Percentiles rank a stretch among this genome's conserved stretches.
These are phyloP conservation scores for Hypericum perforatum DNA, from an alignment of 345 rosid genomes.

Conservation along the genomic window DNA sequence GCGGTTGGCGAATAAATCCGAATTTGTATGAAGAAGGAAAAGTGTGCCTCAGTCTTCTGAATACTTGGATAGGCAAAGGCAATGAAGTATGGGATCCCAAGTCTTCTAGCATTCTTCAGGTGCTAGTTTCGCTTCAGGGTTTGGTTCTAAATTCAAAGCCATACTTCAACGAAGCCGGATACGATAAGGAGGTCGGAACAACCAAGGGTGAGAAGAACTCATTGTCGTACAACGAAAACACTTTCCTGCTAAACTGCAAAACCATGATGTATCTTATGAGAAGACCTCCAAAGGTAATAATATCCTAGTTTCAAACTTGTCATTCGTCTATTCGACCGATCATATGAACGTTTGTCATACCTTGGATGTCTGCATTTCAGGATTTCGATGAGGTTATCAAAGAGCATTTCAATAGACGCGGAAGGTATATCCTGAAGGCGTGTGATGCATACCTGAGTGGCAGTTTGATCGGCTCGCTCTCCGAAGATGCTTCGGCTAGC, in stretches of 20 bases:
- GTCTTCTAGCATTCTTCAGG: conserved; percentile 96
- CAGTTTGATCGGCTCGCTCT: conserved; percentile 78
- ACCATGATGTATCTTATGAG: conserved; percentile 88
- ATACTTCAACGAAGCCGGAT: conserved; percentile 98
- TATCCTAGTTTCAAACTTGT: too few relatives aligned
- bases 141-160: conserved; percentile 92
- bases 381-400: conserved; percentile 71
- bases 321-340: too few relatives aligned
- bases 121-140: conserved; percentile 95
- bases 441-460: conserved; percentile 92
- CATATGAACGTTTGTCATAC: too few relatives aligned
- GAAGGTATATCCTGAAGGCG: conserved; percentile 79
- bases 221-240: conserved; percentile 76
- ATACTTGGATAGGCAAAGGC: conserved; percentile 95
- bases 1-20: conserved; percentile 97
- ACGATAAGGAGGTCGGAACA: conserved; percentile 84
- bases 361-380: conserved; percentile 20
- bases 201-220: conserved; percentile 98
- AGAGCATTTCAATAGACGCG: conserved; percentile 78
- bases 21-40: conserved; percentile 93
- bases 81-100: conserved; percentile 94
- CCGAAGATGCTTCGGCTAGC: conserved; percentile 40
- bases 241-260: conserved; percentile 90
- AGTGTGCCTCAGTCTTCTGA: conserved; percentile 96
- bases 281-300: conserved; percentile 68